Evolutionary conservation across 768 basidiomycete species (phyloP), one percentile per base, ranked within the genome.

Genomic region (Rhizopogon vinicolor): DNA sequence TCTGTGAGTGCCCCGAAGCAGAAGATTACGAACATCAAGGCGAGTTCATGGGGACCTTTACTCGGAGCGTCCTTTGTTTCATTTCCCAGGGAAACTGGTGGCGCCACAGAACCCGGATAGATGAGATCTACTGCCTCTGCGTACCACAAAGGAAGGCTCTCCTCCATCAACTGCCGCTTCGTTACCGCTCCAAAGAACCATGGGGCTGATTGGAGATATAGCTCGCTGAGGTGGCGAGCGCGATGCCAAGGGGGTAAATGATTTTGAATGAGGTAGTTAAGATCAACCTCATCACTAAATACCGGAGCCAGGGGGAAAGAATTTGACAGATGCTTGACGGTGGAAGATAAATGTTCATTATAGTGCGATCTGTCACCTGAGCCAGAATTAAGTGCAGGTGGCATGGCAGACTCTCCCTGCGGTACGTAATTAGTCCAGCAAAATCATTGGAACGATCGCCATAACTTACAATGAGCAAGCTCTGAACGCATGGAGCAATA

Each of bases 161-260:
- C 85, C 54, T 86, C 82, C n/a, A 80, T 67, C 8, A 87, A 68
- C 58, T 91, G 87, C 14, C 72, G 74, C 43, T 76, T 73, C 3
- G 84, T 84, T 39, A 90, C 81, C 2, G 87, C 84, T 19, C 87
- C 84, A 55, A 87, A 89, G 64, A 89, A 88, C 89, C 89, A 91
- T 0, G 86, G 84, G 3, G 87, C 86, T 62, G 87, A 84, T n/a
- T 85, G 84, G 41, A 89, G 77, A 66, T 90, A 91, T 12, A 87
- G 74, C n/a, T 83, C 78, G 60, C 78, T 79, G 35, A 91, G 75
- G 33, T 81, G 77, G 44, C 68, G 72, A 0, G 84, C 82, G 39
- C 86, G 84, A 7, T 70, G 64, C 77, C 81, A 85, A 0, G 79
- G 67, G 0, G 89, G 89, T 1, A 89, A 75, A 63, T 81, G 78